Base-by-base conservation (phyloP, 2,329 filamentous ascomycete species). In the Penicillium janthinellum region DNA sequence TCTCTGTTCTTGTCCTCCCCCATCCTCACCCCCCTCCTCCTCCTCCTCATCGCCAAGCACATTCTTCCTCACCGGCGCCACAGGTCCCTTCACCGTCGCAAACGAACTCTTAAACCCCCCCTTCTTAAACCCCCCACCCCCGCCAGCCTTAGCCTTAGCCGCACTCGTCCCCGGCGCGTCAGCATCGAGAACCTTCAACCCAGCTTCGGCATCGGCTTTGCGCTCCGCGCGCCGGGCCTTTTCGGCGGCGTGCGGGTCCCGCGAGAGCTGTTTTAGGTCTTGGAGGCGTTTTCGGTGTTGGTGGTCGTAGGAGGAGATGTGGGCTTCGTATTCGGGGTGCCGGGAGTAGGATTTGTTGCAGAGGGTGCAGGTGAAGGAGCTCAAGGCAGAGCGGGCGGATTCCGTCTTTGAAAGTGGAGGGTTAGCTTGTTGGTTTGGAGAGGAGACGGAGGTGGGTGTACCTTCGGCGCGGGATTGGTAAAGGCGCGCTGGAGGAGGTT, bases 271-370 rank as follows among this genome's bases (percentile, higher is more conserved):
- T 62, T 81, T 81, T 20, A 81, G 72, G 42, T 81, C 79, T 59
- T 79, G 75, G 6, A 78, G 67, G 59, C 82, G 78, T 79, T 96
- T 92, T 75, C 92, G 93, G 78, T 99, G 95, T 69, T 91, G 90
- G 78, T 99, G 95, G 73, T 98, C 95, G 77, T 98, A 98, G 70
- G 90, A 95, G 64, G 88, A 88, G 58, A 97, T 90, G 75, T 99
- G 95, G 7, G 93, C 90, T 77, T 98, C 94, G 75, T 96, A 97
- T 75, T 98, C 94, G 73, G 96, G 94, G 84, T 96, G 94, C 57
- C 95, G 92, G 1, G 89, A 88, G 78, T 98, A 99, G 69, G 93
- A 94, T 79, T 98, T 98, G 64, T 90, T 88, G 81, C 95, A 98
- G 56, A 98, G 86, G 42, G 88, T 86, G 81, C 87, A 96, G 79